Base-by-base conservation (phyloP, 495 filamentous ascomycete genomes). In the Gamarada debralockiae region DNA sequence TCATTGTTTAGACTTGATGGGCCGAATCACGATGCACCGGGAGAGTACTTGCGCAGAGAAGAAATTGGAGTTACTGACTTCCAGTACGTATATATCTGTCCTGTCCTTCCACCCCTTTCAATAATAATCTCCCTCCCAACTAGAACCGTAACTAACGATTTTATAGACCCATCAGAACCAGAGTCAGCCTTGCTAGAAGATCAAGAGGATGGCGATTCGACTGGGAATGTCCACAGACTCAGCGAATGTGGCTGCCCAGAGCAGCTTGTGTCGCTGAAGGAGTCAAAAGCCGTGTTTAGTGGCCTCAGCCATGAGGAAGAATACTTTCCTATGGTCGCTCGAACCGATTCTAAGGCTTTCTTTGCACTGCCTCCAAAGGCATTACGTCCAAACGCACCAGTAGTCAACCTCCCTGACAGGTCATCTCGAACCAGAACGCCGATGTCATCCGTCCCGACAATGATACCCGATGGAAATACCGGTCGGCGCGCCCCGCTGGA, bases 21-120 rank as follows among this genome's bases (percentile, higher is more conserved):
- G 20, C 40, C 27, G 20, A 55, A 31, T 59, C n/a, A 52, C 42
- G 1, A 31, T 59, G 10, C 56, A 59, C 48, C 52, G 45, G 14
- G 38, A 59, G 13, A 46, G 38, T 33, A 51, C 45, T 5, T 59
- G 56, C 24, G 25, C 46, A 0, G 27, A 46, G 0, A 51, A 33
- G 24, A 54, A 33, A 31, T 8, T n/a, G n/a, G 52, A 59, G 1
- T 17, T 42, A 1, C 12, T 59, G 29, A n/a, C n/a, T n/a, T n/a
- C n/a, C n/a, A n/a, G n/a, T n/a, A n/a, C n/a, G n/a, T n/a, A n/a
- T n/a, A n/a, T n/a, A n/a, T n/a, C n/a, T n/a, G n/a, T n/a, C n/a
- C n/a, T n/a, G n/a, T n/a, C n/a, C n/a, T n/a, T n/a, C n/a, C n/a
- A n/a, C n/a, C n/a, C n/a, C n/a, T n/a, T n/a, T n/a, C n/a, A n/a